Percentiles rank a stretch among this genome's conserved stretches.
These are phyloP conservation scores for Cotoneaster glaucophyllus DNA, from an alignment of 306 rosid species.

Conservation along the genomic window DNA sequence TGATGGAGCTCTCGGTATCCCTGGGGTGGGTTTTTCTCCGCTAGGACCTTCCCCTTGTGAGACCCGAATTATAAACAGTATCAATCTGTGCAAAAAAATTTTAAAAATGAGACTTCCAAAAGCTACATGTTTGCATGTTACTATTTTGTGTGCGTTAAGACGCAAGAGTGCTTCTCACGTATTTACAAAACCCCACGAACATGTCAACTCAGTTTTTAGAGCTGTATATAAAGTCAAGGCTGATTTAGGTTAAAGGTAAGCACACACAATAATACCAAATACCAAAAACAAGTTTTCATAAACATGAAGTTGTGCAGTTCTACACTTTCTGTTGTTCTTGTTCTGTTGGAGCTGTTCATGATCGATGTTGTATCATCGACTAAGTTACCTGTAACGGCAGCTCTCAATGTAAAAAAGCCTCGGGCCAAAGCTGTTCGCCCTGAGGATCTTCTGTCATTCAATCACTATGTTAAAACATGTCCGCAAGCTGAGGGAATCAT, in stretches of 20 bases:
- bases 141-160: neutral
- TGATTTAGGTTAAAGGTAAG: neutral
- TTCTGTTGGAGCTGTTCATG: conserved; percentile 17
- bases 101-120: neutral
- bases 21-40: neutral
- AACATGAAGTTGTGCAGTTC: conserved; percentile 37
- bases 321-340: conserved; percentile 22
- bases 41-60: neutral
- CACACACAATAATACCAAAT: neutral
- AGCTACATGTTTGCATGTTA: conserved; percentile 40
- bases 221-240: neutral
- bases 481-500: conserved; percentile 69
- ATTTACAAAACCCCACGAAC: neutral
- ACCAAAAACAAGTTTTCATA: neutral
- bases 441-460: conserved; percentile 27
- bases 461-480: conserved; percentile 45
- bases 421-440: conserved; percentile 15
- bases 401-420: neutral
- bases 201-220: neutral
- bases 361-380: neutral
- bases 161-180: conserved; percentile 47
- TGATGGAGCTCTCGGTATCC: conserved; percentile 10
- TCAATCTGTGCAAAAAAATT: neutral
- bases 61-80: neutral
- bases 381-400: neutral